Evolutionary conservation across 2,329 filamentous ascomycete genomes (phyloP).

Genomic region (Biscogniauxia marginata): DNA sequence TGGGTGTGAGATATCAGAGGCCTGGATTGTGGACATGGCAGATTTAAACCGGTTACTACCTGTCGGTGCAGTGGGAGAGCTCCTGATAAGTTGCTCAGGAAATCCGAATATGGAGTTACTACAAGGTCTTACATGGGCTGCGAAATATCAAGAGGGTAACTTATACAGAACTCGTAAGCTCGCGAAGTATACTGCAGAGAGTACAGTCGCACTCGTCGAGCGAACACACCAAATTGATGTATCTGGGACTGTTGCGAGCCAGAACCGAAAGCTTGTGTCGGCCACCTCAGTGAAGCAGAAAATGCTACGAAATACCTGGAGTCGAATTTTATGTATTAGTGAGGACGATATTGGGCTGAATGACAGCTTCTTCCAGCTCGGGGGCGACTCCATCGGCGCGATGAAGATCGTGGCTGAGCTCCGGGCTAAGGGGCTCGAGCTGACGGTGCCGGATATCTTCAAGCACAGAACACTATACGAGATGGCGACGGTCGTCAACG

Average conservation of each 20-base stretch:
- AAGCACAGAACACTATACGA: conserved; percentile 46
- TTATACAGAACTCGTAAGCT: conserved; percentile 42
- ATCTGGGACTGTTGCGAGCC: conserved; percentile 2
- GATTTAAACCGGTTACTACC: conserved; percentile 38
- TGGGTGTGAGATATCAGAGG: conserved; percentile 26
- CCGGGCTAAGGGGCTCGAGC: conserved; percentile 43
- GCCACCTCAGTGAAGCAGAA: conserved; percentile 43
- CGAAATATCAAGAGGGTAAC: conserved; percentile 17
- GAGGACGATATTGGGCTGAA: conserved; percentile 50
- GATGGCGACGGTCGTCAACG: conserved; percentile 51
- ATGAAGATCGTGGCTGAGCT: conserved; percentile 61
- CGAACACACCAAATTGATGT: conserved; percentile 13
- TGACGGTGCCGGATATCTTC: conserved; percentile 59
- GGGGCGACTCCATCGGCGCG: conserved; percentile 59
- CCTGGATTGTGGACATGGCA: conserved; percentile 41
- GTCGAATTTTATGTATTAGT: conserved; percentile 42
- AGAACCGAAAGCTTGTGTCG: conserved; percentile 33
- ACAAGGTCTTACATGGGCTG: conserved; percentile 30
- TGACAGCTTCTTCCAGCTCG: conserved; percentile 60
- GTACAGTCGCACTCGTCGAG: conserved; percentile 31
- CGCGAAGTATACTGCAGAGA: conserved; percentile 37
- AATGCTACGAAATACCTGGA: conserved; percentile 48
- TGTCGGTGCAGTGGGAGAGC: conserved; percentile 42
- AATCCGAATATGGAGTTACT: conserved; percentile 27
- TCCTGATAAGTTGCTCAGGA: conserved; percentile 38